A percentile compares a stretch with the other conserved stretches of the same genome.
Conservation (phyloP, 345 rosid species). For the Schrenkiella parvula region DNA sequence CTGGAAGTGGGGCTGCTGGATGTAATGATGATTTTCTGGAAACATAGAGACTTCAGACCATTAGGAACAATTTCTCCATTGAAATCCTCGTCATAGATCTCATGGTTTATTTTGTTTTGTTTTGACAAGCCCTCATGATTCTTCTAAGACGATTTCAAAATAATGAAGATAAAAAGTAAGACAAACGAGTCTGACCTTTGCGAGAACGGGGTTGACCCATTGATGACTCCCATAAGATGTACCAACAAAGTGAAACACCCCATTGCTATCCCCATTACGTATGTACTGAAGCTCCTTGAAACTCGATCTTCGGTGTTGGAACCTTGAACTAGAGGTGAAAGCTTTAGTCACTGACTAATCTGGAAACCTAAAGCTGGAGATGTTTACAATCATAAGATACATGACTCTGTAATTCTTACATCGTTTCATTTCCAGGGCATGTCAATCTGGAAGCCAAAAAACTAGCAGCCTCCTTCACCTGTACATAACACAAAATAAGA, state of each 20-base stretch:
- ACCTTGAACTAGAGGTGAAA: slow-evolving; percentile 43
- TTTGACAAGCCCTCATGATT: no score
- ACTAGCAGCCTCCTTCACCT: slow-evolving; percentile 66
- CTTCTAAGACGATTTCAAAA: neutral
- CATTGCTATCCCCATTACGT: slow-evolving; percentile 98
- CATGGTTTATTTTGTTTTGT: no score
- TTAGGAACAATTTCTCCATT: slow-evolving; percentile 5
- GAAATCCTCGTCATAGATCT: neutral
- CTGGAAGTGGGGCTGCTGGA: slow-evolving; percentile 87
- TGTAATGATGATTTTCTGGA: slow-evolving; percentile 64
- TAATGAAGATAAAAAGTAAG: neutral
- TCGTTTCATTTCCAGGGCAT: slow-evolving; percentile 44
- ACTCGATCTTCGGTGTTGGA: slow-evolving; percentile 83
- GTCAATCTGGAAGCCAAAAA: slow-evolving; percentile 42
- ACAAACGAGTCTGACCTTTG: slow-evolving; percentile 53
- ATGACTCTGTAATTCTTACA: slow-evolving; percentile 39
- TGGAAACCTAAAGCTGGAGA: neutral
- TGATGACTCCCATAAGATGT: slow-evolving; percentile 89
- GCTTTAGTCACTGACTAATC: neutral
- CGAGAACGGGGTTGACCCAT: slow-evolving; percentile 95
- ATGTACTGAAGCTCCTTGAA: slow-evolving; percentile 94
- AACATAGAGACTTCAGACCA: neutral
- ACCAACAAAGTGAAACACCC: slow-evolving; percentile 81
- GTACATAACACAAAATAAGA: slow-evolving; percentile 13
- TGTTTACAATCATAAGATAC: neutral